Evolutionary conservation across 2,329 filamentous ascomycete genomes (phyloP).

Genomic region (Sporothrix brasiliensis): DNA sequence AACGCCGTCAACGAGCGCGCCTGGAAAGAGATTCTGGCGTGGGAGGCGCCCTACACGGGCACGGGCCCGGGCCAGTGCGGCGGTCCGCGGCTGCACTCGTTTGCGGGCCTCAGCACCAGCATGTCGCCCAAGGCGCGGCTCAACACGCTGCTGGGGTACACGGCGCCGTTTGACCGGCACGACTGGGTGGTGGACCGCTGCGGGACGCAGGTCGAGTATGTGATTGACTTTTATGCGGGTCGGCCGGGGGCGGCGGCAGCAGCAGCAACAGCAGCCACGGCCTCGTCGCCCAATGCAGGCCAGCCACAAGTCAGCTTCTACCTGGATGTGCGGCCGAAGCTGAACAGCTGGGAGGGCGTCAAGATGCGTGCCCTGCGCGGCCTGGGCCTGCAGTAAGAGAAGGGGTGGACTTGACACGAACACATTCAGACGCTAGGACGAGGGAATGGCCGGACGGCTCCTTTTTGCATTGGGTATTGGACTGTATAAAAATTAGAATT

Average conservation of each 20-base stretch:
- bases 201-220: slow-evolving; percentile 82
- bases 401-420: too few species aligned
- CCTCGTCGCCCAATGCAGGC: too few species aligned
- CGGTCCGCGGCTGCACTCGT: slow-evolving; percentile 81
- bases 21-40: slow-evolving; percentile 87
- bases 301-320: slow-evolving; percentile 60
- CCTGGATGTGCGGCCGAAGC: slow-evolving; percentile 68
- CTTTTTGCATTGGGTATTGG: slow-evolving; percentile 27
- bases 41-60: slow-evolving; percentile 71
- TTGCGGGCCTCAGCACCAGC: slow-evolving; percentile 69
- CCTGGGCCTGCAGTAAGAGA: slow-evolving; percentile 51
- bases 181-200: slow-evolving; percentile 97
- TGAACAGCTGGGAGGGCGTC: slow-evolving; percentile 68
- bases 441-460: not conserved
- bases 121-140: slow-evolving; percentile 82
- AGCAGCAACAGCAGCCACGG: slow-evolving; percentile 38
- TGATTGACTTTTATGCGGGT: slow-evolving; percentile 97
- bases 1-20: slow-evolving; percentile 98
- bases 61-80: slow-evolving; percentile 62
- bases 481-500: slow-evolving; percentile 1
- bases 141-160: slow-evolving; percentile 85
- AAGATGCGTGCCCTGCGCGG: slow-evolving; percentile 64
- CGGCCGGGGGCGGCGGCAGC: slow-evolving; percentile 47
- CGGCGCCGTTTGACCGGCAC: slow-evolving; percentile 89
- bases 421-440: not conserved